These are phyloP conservation scores for Eimeria tenella DNA, from an alignment of 169 alveolate species.

Conservation along the genomic window DNA sequence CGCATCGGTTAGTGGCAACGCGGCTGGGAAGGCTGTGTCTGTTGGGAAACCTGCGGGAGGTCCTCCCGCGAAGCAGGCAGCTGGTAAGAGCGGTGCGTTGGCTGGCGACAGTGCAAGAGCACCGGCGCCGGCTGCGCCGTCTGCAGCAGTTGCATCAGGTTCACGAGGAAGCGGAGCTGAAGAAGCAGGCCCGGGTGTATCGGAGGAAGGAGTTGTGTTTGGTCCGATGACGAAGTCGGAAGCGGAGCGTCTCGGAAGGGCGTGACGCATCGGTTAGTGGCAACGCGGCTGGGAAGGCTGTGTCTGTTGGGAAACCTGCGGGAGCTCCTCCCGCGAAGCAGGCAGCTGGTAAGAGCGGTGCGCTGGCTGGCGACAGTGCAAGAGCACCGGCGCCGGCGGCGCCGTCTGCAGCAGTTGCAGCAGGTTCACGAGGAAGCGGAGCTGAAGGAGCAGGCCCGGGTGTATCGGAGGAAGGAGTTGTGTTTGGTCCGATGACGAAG, in stretches of 20 bases:
- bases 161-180: neutral
- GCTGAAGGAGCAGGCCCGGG: neutral
- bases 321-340: neutral
- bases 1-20: neutral
- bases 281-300: neutral
- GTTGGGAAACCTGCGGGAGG: neutral
- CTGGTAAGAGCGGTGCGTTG: neutral
- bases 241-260: neutral
- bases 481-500: neutral
- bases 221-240: neutral
- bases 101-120: too few species aligned
- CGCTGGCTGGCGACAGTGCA: too few species aligned
- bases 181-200: neutral
- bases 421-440: neutral
- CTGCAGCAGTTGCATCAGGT: too few species aligned
- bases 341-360: neutral
- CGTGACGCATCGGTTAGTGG: neutral
- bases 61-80: neutral
- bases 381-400: too few species aligned
- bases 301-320: neutral
- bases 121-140: too few species aligned
- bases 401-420: too few species aligned
- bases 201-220: neutral
- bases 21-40: neutral
- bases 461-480: neutral